Evolutionary conservation across 2,329 filamentous ascomycete species (phyloP), one percentile per base, ranked within the genome.

Genomic region (Dothistroma pini): DNA sequence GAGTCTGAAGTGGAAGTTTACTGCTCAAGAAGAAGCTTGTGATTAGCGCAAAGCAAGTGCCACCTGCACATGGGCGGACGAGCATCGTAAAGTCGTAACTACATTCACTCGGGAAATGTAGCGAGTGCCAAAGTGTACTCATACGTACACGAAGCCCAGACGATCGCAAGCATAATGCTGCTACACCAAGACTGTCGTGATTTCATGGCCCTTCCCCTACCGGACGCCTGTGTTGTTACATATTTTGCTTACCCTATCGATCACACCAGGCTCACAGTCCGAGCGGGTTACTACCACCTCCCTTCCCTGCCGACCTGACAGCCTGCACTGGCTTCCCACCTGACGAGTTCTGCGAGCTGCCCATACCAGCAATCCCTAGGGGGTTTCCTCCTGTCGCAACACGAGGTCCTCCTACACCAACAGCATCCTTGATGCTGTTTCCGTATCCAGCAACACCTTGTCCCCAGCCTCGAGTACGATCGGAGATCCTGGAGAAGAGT

Each of bases 401-500:
- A 4, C 80, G 72, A 35, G 74, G 68, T 5, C 80, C 80, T 3
- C 72, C 70, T 0, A 80, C 79, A 38, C 76, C 77, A 0, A 79
- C 76, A 5, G 72, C 69, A 65, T 81, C 79, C 64, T 82, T 82
- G 69, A 82, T 77, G 34, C 75, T 75, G 68, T 82, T 81, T 29
- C 80, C 80, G 61, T 81, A 81, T 47, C 77, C 78, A 48, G 79
- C 76, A 2, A 81, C 76, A 51, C 76, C 73, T 67, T 81, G 78
- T 57, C 78, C 79, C 79, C 78, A 81, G 52, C 70, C 69, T 48
- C 78, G 75, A 2, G 78, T 77, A 3, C 77, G 75, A 60, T 77
- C 75, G 52, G 79, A 69, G 49, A 82, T 76, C 44, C 78, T 79
- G 62, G 22, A 25, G 21, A 35, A 54, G 35, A 16, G 51, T 53